These are phyloP conservation scores for Hortaea sp. DNA, from an alignment of 2,329 filamentous ascomycete species.

Conservation along the genomic window DNA sequence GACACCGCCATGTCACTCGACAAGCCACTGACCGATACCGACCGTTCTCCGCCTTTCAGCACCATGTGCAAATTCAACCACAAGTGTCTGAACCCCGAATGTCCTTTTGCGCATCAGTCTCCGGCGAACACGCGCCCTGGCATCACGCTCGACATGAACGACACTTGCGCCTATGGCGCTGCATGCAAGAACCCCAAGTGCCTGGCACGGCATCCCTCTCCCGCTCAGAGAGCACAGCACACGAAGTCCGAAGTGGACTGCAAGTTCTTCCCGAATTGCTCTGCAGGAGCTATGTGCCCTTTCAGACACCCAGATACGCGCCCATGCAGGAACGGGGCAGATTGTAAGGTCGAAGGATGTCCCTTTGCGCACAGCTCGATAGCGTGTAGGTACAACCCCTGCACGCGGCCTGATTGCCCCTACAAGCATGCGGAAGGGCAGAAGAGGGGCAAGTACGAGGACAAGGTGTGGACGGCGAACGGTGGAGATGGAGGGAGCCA, in stretches of 20 bases:
- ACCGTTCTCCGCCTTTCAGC: conserved; percentile 42
- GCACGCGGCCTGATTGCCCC: conserved; percentile 74
- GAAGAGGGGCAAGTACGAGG: conserved; percentile 65
- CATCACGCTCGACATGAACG: conserved; percentile 61
- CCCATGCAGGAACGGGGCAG: conserved; percentile 80
- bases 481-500: conserved; percentile 29
- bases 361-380: conserved; percentile 81
- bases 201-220: conserved; percentile 81
- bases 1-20: conserved; percentile 49
- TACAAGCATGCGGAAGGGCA: conserved; percentile 92
- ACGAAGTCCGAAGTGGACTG: conserved; percentile 69
- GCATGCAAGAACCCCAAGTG: conserved; percentile 97
- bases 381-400: conserved; percentile 84
- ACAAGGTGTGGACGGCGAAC: conserved; percentile 82
- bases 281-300: conserved; percentile 68
- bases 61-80: conserved; percentile 84
- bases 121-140: conserved; percentile 64
- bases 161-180: conserved; percentile 73
- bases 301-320: conserved; percentile 86
- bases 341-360: conserved; percentile 72
- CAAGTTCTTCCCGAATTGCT: conserved; percentile 86
- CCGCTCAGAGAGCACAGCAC: conserved; percentile 70
- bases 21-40: conserved; percentile 45
- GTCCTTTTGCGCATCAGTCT: conserved; percentile 89
- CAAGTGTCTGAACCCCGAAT: conserved; percentile 77